A percentile compares a stretch with the other conserved stretches of the same genome.
Conservation (phyloP, 148 eudicot genomes). For the Beta vulgaris region DNA sequence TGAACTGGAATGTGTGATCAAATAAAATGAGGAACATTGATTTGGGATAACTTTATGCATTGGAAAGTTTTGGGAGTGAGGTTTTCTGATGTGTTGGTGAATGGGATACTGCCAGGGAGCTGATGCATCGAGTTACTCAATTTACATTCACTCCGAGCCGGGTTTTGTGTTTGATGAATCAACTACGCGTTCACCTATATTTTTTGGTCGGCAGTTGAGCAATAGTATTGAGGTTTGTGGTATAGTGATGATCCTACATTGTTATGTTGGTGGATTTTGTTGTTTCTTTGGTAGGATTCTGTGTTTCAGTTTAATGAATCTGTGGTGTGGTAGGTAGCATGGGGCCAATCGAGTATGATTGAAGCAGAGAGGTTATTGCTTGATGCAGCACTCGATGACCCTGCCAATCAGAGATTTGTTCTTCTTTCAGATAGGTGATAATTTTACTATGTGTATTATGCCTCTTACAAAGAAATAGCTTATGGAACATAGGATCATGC, state of each 20-base stretch:
- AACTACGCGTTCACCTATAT: constrained; percentile 64
- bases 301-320: constrained; percentile 8
- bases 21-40: neutral
- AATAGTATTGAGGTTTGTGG: constrained; percentile 72
- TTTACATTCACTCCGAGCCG: constrained; percentile 82
- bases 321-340: constrained; percentile 54
- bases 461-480: neutral
- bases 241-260: constrained; percentile 4
- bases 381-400: constrained; percentile 77
- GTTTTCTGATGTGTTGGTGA: constrained; percentile 1
- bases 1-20: neutral
- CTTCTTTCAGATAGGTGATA: constrained; percentile 90
- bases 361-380: constrained; percentile 88
- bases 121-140: constrained; percentile 58
- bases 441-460: constrained; percentile 4
- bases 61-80: neutral
- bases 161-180: constrained; percentile 86
- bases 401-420: constrained; percentile 91
- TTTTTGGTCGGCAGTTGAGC: constrained; percentile 66
- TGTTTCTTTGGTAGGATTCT: constrained; percentile 10
- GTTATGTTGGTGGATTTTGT: neutral
- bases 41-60: neutral
- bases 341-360: constrained; percentile 97
- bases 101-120: constrained; percentile 55
- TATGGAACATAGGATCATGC: neutral